Percentiles rank a stretch among this genome's conserved stretches.
Evolutionary conservation across 2,329 filamentous ascomycete genomes (phyloP).

Genomic region (Phyllosticta citribraziliensis): DNA sequence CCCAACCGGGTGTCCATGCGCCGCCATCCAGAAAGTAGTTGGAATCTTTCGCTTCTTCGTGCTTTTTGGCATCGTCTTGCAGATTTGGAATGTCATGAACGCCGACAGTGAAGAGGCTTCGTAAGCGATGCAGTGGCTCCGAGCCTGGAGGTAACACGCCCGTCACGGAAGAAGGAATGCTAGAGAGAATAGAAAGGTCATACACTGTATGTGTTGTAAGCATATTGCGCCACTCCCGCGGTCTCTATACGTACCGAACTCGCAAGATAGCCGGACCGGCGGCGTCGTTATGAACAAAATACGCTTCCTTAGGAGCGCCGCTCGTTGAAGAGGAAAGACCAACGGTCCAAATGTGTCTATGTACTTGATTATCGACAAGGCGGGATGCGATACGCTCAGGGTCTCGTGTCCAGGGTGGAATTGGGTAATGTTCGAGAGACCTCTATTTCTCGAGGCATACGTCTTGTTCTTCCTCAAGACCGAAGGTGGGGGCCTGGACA

Average conservation of each 20-base stretch:
- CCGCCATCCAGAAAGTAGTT: conserved; percentile 31
- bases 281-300: conserved; percentile 80
- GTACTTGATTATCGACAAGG: conserved; percentile 67
- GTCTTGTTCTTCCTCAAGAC: conserved; percentile 13
- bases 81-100: conserved; percentile 85
- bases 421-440: conserved; percentile 44
- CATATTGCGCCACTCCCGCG: too few relatives aligned
- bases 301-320: conserved; percentile 74
- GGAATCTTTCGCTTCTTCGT: conserved; percentile 29
- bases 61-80: conserved; percentile 40
- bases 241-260: conserved; percentile 59
- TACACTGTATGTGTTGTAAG: conserved; percentile 56
- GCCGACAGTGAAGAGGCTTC: conserved; percentile 84
- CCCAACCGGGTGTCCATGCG: conserved; percentile 55
- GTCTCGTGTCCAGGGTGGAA: conserved; percentile 52
- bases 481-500: conserved; percentile 6
- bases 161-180: conserved; percentile 65
- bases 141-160: conserved; percentile 57
- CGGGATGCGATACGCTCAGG: conserved; percentile 73
- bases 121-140: conserved; percentile 53
- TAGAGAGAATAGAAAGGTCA: conserved; percentile 84
- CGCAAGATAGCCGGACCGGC: conserved; percentile 75
- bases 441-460: conserved; percentile 21
- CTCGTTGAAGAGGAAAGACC: conserved; percentile 82
- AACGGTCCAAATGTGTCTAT: conserved; percentile 81